These are phyloP conservation scores for Hymenoscyphus occultus DNA, from an alignment of 2,329 filamentous ascomycete species.

Conservation along the genomic window DNA sequence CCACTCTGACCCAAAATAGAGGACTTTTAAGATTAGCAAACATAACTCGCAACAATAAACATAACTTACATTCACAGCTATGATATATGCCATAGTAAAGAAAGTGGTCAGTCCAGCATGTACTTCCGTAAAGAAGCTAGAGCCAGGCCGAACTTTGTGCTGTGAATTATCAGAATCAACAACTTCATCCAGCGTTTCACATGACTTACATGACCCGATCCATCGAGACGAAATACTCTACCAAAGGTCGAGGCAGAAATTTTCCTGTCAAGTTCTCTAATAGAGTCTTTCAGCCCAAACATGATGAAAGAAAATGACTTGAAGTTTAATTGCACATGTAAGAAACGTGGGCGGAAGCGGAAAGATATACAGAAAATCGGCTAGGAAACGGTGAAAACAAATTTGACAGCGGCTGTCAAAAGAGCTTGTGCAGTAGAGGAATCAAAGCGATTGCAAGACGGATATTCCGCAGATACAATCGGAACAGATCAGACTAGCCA, in stretches of 20 bases:
- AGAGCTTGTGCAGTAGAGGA: slow-evolving; percentile 1
- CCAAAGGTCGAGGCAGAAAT: slow-evolving; percentile 50
- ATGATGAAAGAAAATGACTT: slow-evolving; percentile 14
- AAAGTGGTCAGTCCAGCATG: slow-evolving; percentile 79
- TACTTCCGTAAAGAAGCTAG: slow-evolving; percentile 73
- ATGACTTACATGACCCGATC: slow-evolving; percentile 61
- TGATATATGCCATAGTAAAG: slow-evolving; percentile 82
- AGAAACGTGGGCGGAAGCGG: slow-evolving; percentile 23
- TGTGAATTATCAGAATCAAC: slow-evolving; percentile 36
- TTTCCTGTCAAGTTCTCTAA: slow-evolving; percentile 37
- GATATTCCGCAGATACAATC: slow-evolving; percentile 2
- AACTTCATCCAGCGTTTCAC: not conserved
- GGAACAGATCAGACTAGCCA: not conserved
- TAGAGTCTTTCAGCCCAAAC: slow-evolving; percentile 14
- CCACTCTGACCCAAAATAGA: slow-evolving; percentile 72
- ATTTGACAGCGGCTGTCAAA: slow-evolving; percentile 12
- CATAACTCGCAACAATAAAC: not conserved
- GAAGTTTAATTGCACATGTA: slow-evolving; percentile 16
- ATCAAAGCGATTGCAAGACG: slow-evolving; percentile 4
- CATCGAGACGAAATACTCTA: slow-evolving; percentile 62
- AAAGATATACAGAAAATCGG: slow-evolving; percentile 20
- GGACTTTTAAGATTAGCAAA: slow-evolving; percentile 48
- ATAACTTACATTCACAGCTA: slow-evolving; percentile 61
- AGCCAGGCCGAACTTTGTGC: slow-evolving; percentile 64
- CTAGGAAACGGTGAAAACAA: slow-evolving; percentile 5